Percentiles rank a stretch among this genome's conserved stretches.
These are phyloP conservation scores for Pulveroboletus sp. DNA, from an alignment of 768 basidiomycete genomes.

Conservation along the genomic window DNA sequence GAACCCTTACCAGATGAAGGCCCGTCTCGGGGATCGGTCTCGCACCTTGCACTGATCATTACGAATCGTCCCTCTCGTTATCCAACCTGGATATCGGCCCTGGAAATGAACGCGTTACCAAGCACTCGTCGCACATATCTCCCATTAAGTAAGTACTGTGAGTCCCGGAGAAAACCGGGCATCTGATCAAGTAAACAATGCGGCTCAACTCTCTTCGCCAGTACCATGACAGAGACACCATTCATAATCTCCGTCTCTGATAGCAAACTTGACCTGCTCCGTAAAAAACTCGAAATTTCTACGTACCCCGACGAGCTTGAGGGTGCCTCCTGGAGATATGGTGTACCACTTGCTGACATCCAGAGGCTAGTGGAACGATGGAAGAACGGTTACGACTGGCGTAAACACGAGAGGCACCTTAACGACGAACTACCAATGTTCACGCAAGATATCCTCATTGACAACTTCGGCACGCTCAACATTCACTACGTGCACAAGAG, in stretches of 20 bases:
- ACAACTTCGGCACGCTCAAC: slow-evolving; percentile 42
- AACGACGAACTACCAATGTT: slow-evolving; percentile 54
- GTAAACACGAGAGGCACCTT: slow-evolving; percentile 43
- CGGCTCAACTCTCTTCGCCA: no score
- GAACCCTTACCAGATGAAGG: no score
- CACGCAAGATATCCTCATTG: slow-evolving; percentile 46
- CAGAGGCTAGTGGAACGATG: slow-evolving; percentile 46
- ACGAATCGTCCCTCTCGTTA: no score
- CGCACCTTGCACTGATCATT: no score
- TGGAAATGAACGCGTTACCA: no score
- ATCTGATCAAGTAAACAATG: no score
- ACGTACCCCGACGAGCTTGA: slow-evolving; percentile 57
- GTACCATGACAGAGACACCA: slow-evolving; percentile 31
- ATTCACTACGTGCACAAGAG: slow-evolving; percentile 58
- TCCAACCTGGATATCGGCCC: no score
- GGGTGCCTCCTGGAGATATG: slow-evolving; percentile 47
- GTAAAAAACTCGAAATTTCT: slow-evolving; percentile 43
- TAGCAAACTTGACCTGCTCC: slow-evolving; percentile 35
- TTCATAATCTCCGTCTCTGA: slow-evolving; percentile 50
- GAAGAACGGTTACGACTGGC: slow-evolving; percentile 55
- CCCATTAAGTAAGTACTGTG: no score
- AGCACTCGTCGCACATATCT: no score
- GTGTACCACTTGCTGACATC: slow-evolving; percentile 45
- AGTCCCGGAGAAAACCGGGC: no score
- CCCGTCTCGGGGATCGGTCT: no score